Evolutionary conservation across 768 basidiomycete genomes (phyloP).

Genomic region (Panus rudis): DNA sequence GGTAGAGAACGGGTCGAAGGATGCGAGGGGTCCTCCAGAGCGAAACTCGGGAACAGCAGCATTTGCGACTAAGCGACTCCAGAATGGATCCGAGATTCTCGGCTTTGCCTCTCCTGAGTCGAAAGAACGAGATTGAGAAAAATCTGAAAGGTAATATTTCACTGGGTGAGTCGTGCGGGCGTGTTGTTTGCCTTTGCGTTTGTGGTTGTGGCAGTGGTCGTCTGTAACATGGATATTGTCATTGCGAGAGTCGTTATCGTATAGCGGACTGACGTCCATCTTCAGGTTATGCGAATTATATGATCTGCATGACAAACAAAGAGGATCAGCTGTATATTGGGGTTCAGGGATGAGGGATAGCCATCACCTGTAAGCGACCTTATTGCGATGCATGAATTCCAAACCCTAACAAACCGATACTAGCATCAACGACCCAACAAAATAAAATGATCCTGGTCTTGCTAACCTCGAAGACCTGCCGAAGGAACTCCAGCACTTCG

Average conservation of each 20-base stretch:
- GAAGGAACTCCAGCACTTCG: conserved; percentile 23
- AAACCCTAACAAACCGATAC: conserved; percentile 16
- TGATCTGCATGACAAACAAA: neutral
- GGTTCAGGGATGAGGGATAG: conserved; percentile 12
- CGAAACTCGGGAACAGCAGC: conserved; percentile 16
- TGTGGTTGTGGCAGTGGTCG: no score
- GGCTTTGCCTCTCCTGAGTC: conserved; percentile 20
- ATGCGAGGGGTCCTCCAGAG: conserved; percentile 1
- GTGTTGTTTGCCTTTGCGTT: conserved; percentile 15
- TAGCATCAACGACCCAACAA: no score
- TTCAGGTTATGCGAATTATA: conserved; percentile 10
- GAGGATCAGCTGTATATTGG: conserved; percentile 5
- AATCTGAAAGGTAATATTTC: conserved; percentile 31
- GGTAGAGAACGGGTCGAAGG: conserved; percentile 27
- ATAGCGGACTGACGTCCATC: conserved; percentile 22
- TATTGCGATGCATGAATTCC: conserved; percentile 24
- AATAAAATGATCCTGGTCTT: neutral
- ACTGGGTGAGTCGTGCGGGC: conserved; percentile 24
- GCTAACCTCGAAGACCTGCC: conserved; percentile 24
- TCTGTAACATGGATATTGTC: conserved; percentile 5
- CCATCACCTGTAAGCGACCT: conserved; percentile 21
- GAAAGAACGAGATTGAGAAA: conserved; percentile 27
- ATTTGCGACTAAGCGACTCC: conserved; percentile 3
- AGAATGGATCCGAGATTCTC: conserved; percentile 18
- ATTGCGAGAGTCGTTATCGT: conserved; percentile 22